phyloP scores from a whole-genome alignment of 169 alveolate species.

The Cryptosporidium sp. region DNA sequence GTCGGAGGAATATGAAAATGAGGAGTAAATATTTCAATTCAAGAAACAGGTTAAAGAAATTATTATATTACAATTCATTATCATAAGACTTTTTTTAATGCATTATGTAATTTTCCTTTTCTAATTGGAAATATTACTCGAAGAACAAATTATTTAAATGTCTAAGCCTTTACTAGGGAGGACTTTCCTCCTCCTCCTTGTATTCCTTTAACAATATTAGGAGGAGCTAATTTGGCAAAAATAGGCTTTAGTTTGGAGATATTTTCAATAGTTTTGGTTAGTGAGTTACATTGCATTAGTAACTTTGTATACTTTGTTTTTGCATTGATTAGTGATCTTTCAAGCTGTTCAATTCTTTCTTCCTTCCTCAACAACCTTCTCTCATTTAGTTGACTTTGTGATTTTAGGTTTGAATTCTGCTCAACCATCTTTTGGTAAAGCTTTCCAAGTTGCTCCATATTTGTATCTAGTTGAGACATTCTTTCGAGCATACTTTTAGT shows the following conservation, averaged over 20 bases:
- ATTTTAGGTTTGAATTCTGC: conserved; percentile 79
- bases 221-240: conserved; percentile 69
- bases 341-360: conserved; percentile 80
- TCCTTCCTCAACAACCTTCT: conserved; percentile 79
- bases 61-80: background rate
- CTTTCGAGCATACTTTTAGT: conserved; percentile 74
- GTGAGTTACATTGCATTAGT: conserved; percentile 78
- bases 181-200: conserved; percentile 76
- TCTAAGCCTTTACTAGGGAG: conserved; percentile 41
- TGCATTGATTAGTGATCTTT: conserved; percentile 76
- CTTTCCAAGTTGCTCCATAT: conserved; percentile 78
- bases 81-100: background rate
- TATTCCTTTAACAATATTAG: conserved; percentile 68
- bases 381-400: conserved; percentile 71
- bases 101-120: background rate
- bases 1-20: conserved; percentile 3
- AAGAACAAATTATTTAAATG: background rate
- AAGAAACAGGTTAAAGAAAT: background rate
- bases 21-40: conserved; percentile 8
- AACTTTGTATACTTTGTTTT: conserved; percentile 79
- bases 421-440: conserved; percentile 77
- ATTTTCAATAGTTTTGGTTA: conserved; percentile 77
- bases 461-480: conserved; percentile 77
- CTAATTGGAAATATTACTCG: background rate
- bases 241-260: conserved; percentile 67